Evolutionary conservation across 73 alveolate species (phyloP).

Genomic region (Tetrahymena elliotti): DNA sequence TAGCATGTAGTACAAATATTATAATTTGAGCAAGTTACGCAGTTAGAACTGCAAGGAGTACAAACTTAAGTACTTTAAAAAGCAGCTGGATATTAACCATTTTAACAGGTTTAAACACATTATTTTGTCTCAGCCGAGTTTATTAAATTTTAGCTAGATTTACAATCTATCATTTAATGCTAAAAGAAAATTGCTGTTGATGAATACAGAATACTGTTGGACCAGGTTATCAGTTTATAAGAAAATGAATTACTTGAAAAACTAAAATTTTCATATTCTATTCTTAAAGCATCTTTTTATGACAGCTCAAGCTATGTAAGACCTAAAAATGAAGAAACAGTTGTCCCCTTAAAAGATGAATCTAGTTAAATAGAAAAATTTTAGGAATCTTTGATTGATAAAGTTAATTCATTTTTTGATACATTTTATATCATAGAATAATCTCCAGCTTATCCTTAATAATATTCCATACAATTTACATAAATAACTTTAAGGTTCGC

Average conservation of each 20-base stretch:
- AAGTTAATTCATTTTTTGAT: not conserved
- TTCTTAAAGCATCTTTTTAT: not conserved
- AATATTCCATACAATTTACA: not conserved
- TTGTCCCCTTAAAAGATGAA: not conserved
- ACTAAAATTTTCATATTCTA: not conserved
- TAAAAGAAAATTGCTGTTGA: not conserved
- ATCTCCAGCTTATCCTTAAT: not conserved
- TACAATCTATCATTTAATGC: not conserved
- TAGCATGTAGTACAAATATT: not conserved
- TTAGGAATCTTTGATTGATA: not conserved
- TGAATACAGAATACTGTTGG: not conserved
- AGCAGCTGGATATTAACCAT: not conserved
- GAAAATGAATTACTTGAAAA: not conserved
- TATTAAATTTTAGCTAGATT: not conserved
- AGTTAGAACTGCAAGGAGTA: not conserved
- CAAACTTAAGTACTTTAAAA: not conserved
- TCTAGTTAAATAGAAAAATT: not conserved
- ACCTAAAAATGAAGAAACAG: not conserved
- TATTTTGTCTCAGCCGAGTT: not conserved
- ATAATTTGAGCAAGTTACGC: not conserved
- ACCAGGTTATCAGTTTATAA: not conserved
- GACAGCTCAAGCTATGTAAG: not conserved
- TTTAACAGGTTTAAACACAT: not conserved
- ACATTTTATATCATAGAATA: not conserved
- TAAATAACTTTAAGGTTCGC: not conserved